Evolutionary conservation across 129 eudicot genomes (phyloP).

Genomic region (Centella asiatica): DNA sequence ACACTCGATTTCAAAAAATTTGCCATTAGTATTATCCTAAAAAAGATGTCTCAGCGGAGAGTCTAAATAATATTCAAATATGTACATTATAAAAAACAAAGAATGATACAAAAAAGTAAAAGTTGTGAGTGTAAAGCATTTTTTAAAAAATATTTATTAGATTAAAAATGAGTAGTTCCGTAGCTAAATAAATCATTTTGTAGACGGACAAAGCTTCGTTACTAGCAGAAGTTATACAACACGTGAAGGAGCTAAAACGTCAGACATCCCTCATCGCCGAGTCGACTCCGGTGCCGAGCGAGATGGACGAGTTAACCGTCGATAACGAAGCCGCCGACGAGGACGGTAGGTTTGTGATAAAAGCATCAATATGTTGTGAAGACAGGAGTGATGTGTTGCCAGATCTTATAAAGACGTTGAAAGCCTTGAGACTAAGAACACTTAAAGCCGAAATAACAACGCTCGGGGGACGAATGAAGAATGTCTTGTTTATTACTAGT

Average conservation of each 20-base stretch:
- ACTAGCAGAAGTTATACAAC: slow-evolving; percentile 92
- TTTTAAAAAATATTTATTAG: too few relatives aligned
- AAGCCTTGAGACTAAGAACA: slow-evolving; percentile 52
- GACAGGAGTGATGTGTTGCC: slow-evolving; percentile 76
- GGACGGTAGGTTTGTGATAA: slow-evolving; percentile 50
- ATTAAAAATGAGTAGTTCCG: too few relatives aligned
- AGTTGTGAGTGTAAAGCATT: too few relatives aligned
- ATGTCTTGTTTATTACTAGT: slow-evolving; percentile 69
- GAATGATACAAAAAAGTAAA: too few relatives aligned
- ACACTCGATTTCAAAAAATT: too few relatives aligned
- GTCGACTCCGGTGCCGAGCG: slow-evolving; percentile 60
- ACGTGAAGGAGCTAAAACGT: slow-evolving; percentile 79
- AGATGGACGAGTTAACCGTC: slow-evolving; percentile 61
- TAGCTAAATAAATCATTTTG: too few relatives aligned
- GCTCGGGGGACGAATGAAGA: slow-evolving; percentile 71
- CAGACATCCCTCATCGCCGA: slow-evolving; percentile 76
- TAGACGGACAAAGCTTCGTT: slow-evolving; percentile 98
- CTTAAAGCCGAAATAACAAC: slow-evolving; percentile 89
- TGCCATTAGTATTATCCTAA: too few relatives aligned
- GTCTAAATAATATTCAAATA: too few relatives aligned
- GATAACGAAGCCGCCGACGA: slow-evolving; percentile 49
- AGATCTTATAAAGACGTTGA: slow-evolving; percentile 72
- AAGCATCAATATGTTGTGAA: slow-evolving; percentile 82
- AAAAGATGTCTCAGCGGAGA: too few relatives aligned
- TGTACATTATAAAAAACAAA: too few relatives aligned